Conservation (phyloP, 2,329 filamentous ascomycete species). For the Fusarium vanettenii region DNA sequence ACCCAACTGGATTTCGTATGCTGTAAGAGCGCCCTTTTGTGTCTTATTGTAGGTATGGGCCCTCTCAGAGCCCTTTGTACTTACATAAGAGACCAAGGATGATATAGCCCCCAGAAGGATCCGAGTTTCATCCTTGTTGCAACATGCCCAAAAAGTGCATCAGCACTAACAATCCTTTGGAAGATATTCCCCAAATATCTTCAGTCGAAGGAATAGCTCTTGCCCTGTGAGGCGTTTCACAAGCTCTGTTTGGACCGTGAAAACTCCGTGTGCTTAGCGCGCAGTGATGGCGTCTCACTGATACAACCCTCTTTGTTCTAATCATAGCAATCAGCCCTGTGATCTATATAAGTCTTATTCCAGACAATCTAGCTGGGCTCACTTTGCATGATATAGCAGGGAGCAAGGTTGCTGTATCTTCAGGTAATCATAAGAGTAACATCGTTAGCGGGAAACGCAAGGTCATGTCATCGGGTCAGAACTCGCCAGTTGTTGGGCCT, state of each 20-base stretch:
- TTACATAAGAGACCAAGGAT: neutral
- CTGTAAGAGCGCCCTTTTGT: neutral
- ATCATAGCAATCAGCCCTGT: neutral
- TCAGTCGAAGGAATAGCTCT: neutral
- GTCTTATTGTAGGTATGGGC: neutral
- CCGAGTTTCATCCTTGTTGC: neutral
- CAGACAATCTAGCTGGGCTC: neutral
- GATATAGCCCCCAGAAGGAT: neutral
- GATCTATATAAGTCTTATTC: neutral
- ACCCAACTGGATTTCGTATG: neutral
- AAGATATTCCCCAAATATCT: neutral
- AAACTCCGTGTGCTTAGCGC: neutral
- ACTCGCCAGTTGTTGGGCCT: neutral
- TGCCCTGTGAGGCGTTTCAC: neutral
- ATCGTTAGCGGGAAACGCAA: too few species aligned
- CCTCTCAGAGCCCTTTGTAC: neutral
- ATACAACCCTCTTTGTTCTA: neutral
- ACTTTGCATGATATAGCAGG: neutral
- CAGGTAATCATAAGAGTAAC: neutral
- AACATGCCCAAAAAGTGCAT: neutral
- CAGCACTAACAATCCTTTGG: neutral
- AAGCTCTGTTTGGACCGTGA: neutral
- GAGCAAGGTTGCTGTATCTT: neutral
- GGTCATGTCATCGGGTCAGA: neutral
- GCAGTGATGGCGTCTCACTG: neutral